Evolutionary conservation across 768 basidiomycete species (phyloP).

Genomic region (Leucosporidium creatinivorum): DNA sequence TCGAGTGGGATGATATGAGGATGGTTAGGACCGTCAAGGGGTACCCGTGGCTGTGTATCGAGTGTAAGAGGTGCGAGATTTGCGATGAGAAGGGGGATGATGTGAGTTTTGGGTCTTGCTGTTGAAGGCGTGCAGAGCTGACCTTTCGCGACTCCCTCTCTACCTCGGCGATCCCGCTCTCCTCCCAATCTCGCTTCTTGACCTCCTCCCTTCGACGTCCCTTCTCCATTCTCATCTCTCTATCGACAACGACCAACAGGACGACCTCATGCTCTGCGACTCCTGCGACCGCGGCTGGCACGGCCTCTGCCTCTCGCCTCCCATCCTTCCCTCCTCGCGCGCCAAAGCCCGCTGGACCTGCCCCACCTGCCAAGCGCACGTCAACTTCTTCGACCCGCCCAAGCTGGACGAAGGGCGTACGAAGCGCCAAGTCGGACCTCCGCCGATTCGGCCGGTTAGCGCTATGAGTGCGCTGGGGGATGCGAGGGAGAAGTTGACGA

Average conservation of each 20-base stretch:
- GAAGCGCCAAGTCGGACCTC: constrained; percentile 1
- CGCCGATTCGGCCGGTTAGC: constrained; percentile 6
- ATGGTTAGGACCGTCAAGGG: constrained; percentile 54
- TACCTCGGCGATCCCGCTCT: no score
- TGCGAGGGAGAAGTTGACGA: constrained; percentile 7
- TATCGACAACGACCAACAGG: constrained; percentile 46
- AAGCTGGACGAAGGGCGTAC: neutral
- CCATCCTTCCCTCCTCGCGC: constrained; percentile 66
- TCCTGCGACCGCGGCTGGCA: constrained; percentile 92
- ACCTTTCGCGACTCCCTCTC: no score
- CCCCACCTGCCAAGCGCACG: constrained; percentile 36
- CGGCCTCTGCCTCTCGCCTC: constrained; percentile 68
- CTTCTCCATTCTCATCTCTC: neutral
- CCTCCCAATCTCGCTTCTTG: neutral
- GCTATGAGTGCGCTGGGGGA: neutral
- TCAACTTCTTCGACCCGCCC: constrained; percentile 7
- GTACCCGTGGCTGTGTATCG: constrained; percentile 80
- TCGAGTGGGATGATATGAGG: constrained; percentile 52
- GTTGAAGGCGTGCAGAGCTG: no score
- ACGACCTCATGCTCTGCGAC: constrained; percentile 82
- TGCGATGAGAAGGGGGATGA: constrained; percentile 80
- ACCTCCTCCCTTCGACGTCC: no score
- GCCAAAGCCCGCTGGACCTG: constrained; percentile 42
- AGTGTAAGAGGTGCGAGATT: constrained; percentile 87
- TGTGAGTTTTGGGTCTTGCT: constrained; percentile 60